A percentile compares a stretch with the other conserved stretches of the same genome.
Evolutionary conservation across 345 rosid genomes (phyloP).

Genomic region (Fremontodendron californicum): DNA sequence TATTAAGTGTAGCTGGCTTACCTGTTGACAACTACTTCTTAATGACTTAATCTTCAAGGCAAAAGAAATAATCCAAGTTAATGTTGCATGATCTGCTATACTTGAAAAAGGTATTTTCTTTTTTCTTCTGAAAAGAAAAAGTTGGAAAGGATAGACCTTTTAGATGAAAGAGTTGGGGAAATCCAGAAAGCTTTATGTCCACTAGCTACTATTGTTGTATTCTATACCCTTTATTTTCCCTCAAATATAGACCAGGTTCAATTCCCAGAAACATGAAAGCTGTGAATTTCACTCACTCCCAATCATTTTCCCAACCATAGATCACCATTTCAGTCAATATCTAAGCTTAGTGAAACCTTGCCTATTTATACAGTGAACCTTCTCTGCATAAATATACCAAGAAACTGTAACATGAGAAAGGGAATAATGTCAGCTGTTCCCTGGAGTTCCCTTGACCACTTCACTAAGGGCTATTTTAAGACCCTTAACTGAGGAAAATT

Average conservation of each 20-base stretch:
- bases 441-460: conserved; percentile 43
- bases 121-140: neutral
- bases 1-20: neutral
- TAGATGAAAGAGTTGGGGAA: neutral
- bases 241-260: conserved; percentile 3
- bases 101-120: neutral
- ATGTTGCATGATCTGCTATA: neutral
- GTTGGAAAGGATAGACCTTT: neutral
- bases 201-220: neutral
- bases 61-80: neutral
- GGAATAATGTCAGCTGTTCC: conserved; percentile 21
- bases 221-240: neutral
- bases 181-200: neutral
- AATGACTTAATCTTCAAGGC: neutral
- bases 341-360: neutral
- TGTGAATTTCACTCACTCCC: neutral
- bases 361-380: neutral
- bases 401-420: neutral
- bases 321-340: neutral
- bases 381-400: neutral
- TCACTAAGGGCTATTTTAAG: conserved; percentile 29
- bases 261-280: neutral
- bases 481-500: neutral
- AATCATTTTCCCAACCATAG: neutral
- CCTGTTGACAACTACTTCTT: neutral